phyloP scores from a whole-genome alignment of 2,329 filamentous ascomycete genomes.

The Hypoxylon sp. region DNA sequence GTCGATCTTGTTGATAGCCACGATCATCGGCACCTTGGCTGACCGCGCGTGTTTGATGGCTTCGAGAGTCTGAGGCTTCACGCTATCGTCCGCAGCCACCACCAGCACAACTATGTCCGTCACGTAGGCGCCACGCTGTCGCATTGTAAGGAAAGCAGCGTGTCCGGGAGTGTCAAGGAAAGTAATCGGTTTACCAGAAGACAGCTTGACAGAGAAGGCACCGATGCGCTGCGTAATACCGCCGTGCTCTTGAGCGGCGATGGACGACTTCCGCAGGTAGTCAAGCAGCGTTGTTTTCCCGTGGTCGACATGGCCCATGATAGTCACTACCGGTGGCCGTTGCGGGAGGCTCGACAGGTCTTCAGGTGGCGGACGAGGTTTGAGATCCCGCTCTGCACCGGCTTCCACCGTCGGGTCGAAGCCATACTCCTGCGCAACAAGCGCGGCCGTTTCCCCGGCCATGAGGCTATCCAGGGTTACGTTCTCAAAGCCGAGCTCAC shows the following conservation, averaged over 20 bases:
- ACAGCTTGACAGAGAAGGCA: conserved; percentile 90
- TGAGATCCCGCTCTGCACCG: conserved; percentile 73
- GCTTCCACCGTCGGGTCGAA: conserved; percentile 82
- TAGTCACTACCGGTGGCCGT: conserved; percentile 93
- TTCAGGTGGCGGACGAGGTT: conserved; percentile 71
- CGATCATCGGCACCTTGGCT: conserved; percentile 92
- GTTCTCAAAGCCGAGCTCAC: conserved; percentile 89
- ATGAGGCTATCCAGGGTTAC: conserved; percentile 84
- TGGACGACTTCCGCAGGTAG: conserved; percentile 89
- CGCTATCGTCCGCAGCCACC: conserved; percentile 94
- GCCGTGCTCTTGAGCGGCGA: conserved; percentile 90
- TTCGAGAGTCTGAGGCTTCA: conserved; percentile 96
- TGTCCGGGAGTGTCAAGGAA: conserved; percentile 98
- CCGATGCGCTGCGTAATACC: conserved; percentile 99
- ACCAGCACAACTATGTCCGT: conserved; percentile 97
- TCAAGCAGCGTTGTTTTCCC: conserved; percentile 97
- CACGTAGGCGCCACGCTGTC: conserved; percentile 91
- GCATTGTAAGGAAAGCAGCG: conserved; percentile 94
- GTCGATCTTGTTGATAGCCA: conserved; percentile 97
- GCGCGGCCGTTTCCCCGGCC: conserved; percentile 86
- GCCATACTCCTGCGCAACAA: conserved; percentile 92
- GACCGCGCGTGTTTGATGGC: conserved; percentile 91
- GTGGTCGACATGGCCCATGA: conserved; percentile 99
- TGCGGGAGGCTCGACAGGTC: conserved; percentile 73
- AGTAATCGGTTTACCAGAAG: conserved; percentile 87